Conservation (phyloP, 1,284 basidiomycete genomes). For the Rhodotorula sp. region DNA sequence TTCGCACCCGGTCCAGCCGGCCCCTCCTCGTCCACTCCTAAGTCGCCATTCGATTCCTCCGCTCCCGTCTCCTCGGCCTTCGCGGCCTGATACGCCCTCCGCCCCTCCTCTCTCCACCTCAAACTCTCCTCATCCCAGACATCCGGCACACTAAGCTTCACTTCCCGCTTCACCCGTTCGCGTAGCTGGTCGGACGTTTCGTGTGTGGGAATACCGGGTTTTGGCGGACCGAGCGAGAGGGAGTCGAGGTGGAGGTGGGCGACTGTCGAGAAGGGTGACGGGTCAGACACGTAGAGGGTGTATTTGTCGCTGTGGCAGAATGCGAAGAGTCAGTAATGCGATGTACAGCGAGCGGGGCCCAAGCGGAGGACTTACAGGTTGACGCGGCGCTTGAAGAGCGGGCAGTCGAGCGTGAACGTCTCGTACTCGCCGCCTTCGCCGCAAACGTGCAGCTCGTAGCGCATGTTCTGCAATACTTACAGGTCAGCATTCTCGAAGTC, state of each 20-base stretch:
- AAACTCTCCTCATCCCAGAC: background rate
- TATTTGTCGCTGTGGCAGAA: conserved; percentile 16
- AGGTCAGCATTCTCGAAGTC: background rate
- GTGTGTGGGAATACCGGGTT: conserved; percentile 12
- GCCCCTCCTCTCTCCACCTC: background rate
- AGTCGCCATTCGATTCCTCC: background rate
- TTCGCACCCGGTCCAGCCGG: no score
- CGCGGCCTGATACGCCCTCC: background rate
- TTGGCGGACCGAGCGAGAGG: conserved; percentile 58
- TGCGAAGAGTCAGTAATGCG: no score
- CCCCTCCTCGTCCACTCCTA: background rate
- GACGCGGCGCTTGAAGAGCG: conserved; percentile 79
- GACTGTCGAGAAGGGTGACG: conserved; percentile 56
- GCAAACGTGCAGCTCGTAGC: conserved; percentile 90
- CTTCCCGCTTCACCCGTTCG: background rate
- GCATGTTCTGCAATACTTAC: conserved; percentile 58
- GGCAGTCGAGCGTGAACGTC: conserved; percentile 84
- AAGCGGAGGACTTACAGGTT: conserved; percentile 58
- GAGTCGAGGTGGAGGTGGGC: conserved; percentile 78
- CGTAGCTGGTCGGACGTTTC: conserved; percentile 17
- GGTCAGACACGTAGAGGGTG: conserved; percentile 27
- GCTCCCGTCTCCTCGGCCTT: background rate
- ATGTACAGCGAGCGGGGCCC: background rate
- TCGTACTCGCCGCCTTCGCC: conserved; percentile 99
- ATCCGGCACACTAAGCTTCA: background rate